Evolutionary conservation across 2,329 filamentous ascomycete genomes (phyloP).

Genomic region (Corynespora cassiicola): DNA sequence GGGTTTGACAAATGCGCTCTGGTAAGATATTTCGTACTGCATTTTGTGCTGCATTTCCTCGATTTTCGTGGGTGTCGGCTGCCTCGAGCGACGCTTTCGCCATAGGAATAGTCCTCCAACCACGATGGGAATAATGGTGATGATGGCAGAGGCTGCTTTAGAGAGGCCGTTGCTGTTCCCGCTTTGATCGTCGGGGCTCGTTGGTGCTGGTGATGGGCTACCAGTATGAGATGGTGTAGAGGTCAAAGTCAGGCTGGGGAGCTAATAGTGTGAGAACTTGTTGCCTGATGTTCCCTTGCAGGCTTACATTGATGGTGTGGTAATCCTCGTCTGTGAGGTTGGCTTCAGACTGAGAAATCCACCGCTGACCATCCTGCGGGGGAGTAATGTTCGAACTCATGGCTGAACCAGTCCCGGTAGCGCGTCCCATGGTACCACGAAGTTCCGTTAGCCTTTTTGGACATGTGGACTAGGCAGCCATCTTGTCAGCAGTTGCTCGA

Average conservation of each 20-base stretch:
- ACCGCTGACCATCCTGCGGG: slow-evolving; percentile 20
- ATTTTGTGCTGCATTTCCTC: slow-evolving; percentile 1
- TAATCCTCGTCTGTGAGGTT: slow-evolving; percentile 21
- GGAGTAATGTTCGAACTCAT: slow-evolving; percentile 24
- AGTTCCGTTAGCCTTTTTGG: slow-evolving; percentile 24
- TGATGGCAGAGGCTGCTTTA: slow-evolving; percentile 15
- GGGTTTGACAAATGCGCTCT: slow-evolving; percentile 6
- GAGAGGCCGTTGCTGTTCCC: too few species aligned
- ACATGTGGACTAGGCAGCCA: too few species aligned
- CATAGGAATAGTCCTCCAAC: slow-evolving; percentile 66
- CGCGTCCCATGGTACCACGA: slow-evolving; percentile 19
- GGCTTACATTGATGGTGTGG: slow-evolving; percentile 19
- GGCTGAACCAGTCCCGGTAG: slow-evolving; percentile 1
- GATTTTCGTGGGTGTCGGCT: neutral
- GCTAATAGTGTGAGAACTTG: too few species aligned
- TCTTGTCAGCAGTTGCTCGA: too few species aligned
- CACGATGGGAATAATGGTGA: slow-evolving; percentile 56
- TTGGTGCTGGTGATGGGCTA: too few species aligned
- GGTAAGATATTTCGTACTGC: slow-evolving; percentile 1
- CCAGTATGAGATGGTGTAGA: too few species aligned
- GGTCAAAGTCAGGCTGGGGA: too few species aligned
- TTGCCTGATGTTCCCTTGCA: too few species aligned
- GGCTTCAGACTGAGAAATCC: slow-evolving; percentile 13
- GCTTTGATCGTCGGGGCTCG: too few species aligned
- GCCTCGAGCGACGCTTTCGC: slow-evolving; percentile 6